Base-by-base conservation (phyloP, 1,284 basidiomycete genomes). In the Veloboletus limbatus region DNA sequence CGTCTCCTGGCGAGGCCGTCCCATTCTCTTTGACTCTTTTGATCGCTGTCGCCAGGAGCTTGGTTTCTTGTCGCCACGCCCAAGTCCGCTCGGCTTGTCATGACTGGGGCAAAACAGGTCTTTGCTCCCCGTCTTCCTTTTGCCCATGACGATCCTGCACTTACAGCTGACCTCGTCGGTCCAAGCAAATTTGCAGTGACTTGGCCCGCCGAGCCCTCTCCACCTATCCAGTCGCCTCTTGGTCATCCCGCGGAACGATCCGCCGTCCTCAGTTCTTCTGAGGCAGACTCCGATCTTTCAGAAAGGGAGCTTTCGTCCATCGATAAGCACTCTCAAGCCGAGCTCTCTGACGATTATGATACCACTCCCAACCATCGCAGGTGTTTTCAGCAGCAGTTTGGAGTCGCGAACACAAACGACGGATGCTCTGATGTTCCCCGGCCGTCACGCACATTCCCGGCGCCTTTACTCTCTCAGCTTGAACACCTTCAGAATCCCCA, bases 391-490 rank as follows among this genome's bases (percentile, higher is more conserved):
- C 64, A 68, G 35, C 65, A 62, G 28, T 40, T 47, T 21, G 58
- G 61, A 0, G 36, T 27, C 31, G 11, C 49, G 18, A 50, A 35
- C 42, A 33, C 50, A 17, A 51, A 48, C 16, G 65, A 69, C 43
- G 55, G 50, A n/a, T 50, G 24, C 36, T 51, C 62, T 38, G 60
- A 68, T 53, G 56, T 68, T 28, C 79, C 80, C 38, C 75, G 74
- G 31, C 74, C 87, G 38, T 79, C 82, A 39, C 76, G 88, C 49
- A 80, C 82, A 8, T 79, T 84, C 55, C 86, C 86, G 11, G 78
- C 82, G 71, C 88, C 88, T 36, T 66, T 83, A 13, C 76, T 85
- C 22, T 79, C 79, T 2, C 85, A 88, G 63, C 75, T 89, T 10
- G 75, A 75, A 28, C 75, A 82, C 50, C 69, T 89, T 34, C 76